Conservation (phyloP, 2,329 filamentous ascomycete genomes). For the Tolypocladium sp. region DNA sequence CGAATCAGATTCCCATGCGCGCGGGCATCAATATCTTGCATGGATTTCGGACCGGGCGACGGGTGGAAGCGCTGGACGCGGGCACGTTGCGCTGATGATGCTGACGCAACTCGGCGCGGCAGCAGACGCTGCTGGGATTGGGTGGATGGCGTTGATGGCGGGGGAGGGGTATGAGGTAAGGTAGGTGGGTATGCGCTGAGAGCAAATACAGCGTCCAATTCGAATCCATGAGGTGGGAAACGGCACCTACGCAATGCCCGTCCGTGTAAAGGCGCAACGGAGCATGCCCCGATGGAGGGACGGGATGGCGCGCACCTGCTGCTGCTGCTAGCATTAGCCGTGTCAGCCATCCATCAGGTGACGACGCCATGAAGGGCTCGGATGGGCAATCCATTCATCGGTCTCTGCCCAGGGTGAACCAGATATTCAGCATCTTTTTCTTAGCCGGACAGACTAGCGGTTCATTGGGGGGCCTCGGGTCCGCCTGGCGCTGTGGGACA, state of each 20-base stretch:
- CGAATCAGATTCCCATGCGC: background rate
- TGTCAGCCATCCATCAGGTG: background rate
- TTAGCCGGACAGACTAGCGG: background rate
- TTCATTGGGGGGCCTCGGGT: background rate
- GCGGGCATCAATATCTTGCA: background rate
- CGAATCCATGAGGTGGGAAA: background rate
- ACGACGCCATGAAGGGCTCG: background rate
- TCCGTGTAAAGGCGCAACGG: no score
- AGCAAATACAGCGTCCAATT: no score
- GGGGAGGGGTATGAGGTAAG: no score
- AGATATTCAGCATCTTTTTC: background rate
- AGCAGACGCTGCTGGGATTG: background rate
- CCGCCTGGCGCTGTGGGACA: background rate
- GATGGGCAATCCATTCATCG: no score
- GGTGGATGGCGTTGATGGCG: background rate
- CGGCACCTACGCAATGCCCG: background rate
- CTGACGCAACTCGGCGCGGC: no score
- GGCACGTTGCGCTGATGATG: background rate
- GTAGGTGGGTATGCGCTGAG: no score
- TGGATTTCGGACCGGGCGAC: background rate
- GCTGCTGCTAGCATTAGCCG: background rate
- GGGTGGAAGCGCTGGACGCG: background rate
- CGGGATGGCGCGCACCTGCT: background rate
- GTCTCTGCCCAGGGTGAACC: background rate
- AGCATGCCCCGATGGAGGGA: background rate